These are phyloP conservation scores for Penicillium palitans DNA, from an alignment of 2,329 filamentous ascomycete species.

Conservation along the genomic window DNA sequence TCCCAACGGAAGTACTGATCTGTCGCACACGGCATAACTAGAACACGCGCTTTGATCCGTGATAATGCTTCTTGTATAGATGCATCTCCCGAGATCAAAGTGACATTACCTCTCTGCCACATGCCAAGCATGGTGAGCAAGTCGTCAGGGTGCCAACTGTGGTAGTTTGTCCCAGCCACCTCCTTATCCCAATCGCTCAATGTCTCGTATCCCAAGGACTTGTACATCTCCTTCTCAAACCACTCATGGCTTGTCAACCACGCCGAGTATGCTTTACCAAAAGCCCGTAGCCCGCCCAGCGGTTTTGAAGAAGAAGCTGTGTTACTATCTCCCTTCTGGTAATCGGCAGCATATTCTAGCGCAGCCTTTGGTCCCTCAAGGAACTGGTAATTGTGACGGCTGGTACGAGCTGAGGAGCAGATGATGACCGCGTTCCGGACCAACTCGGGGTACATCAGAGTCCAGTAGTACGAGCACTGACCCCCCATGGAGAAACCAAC, in stretches of 20 bases:
- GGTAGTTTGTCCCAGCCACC: constrained; percentile 34
- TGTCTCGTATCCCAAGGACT: constrained; percentile 37
- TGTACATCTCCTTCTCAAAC: constrained; percentile 48
- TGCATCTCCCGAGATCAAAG: constrained; percentile 23
- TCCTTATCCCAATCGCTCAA: constrained; percentile 41
- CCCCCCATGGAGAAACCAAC: constrained; percentile 55
- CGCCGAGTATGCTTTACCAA: constrained; percentile 50
- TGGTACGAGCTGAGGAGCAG: constrained; percentile 50
- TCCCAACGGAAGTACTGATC: constrained; percentile 42
- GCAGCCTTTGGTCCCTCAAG: constrained; percentile 48
- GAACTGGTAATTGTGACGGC: constrained; percentile 51
- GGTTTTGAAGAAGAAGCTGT: constrained; percentile 11
- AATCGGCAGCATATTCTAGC: constrained; percentile 45
- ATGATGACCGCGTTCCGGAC: constrained; percentile 46
- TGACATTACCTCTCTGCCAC: constrained; percentile 49
- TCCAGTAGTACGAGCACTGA: constrained; percentile 52
- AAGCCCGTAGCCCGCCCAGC: constrained; percentile 44
- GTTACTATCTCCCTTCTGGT: constrained; percentile 32
- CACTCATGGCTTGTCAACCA: constrained; percentile 51
- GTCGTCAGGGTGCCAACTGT: constrained; percentile 48
- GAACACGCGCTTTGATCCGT: constrained; percentile 24
- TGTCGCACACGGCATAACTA: constrained; percentile 40
- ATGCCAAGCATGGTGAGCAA: constrained; percentile 45
- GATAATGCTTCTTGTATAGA: constrained; percentile 17
- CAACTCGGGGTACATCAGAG: constrained; percentile 46